Evolutionary conservation across 2,329 filamentous ascomycete species (phyloP), one percentile per base, ranked within the genome.

Genomic region (Penicillium sp.): DNA sequence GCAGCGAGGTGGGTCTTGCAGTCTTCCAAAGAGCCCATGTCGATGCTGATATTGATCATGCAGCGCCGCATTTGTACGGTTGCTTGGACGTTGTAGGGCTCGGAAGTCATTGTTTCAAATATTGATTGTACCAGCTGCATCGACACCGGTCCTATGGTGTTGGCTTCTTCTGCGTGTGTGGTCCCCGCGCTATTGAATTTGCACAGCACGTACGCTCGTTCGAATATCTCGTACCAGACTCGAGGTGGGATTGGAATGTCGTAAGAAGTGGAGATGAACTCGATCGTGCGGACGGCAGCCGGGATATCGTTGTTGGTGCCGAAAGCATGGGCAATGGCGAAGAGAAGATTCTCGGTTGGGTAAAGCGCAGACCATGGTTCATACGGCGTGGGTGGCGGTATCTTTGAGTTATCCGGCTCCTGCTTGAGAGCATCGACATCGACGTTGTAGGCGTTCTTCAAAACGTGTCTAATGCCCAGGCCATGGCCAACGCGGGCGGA

Each of bases 251-350:
- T 80, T 1, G 70, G 51, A 20, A 91, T 68, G 1, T 69, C 52
- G 65, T 85, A 87, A 6, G 71, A 70, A 1, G 68, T 68, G 0
- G 86, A 84, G 39, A 90, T 64, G 55, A 79, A 79, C 49, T 85
- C 76, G 10, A 89, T 68, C 0, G 85, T 59, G 32, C 77, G 74
- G 22, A 84, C 60, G 10, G 80, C 85, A 1, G 75, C 71, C 0
- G 73, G 62, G 3, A 89, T 73, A 44, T 84, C 74, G 39, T 78
- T 82, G 65, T 84, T 87, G 50, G 75, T 76, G n/a, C 84, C 79
- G 52, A 84, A 86, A 1, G 75, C 72, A 60, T 88, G 82, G 5
- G 84, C 83, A n/a, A 90, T 69, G 7, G 83, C 77, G 44, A 79
- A 73, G 18, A 91, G 73, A 0, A 90, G 72, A 2, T 72, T 69